Evolutionary conservation across 179 eudicot species (phyloP).

Genomic region (Spinacia oleracea): DNA sequence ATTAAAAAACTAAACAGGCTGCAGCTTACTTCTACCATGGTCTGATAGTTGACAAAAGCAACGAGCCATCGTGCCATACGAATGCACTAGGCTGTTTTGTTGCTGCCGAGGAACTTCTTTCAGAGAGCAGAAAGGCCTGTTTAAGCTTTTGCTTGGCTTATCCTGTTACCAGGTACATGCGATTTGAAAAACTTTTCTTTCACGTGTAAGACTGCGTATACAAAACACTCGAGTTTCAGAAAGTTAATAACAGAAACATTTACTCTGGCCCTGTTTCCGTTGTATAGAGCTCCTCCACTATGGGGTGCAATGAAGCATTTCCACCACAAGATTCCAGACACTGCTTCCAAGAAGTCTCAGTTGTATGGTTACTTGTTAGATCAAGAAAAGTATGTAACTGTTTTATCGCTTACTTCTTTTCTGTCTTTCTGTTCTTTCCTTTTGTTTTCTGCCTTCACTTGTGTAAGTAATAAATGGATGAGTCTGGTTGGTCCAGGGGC

Average conservation of each 20-base stretch:
- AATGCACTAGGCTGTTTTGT: slow-evolving; percentile 67
- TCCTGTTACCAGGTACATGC: slow-evolving; percentile 84
- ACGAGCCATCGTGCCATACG: slow-evolving; percentile 60
- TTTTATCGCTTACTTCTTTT: background rate
- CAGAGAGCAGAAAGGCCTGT: slow-evolving; percentile 80
- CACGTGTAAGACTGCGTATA: background rate
- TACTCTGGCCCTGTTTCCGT: slow-evolving; percentile 3
- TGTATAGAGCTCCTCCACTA: slow-evolving; percentile 68
- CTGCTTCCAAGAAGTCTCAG: slow-evolving; percentile 69
- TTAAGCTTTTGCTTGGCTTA: slow-evolving; percentile 73
- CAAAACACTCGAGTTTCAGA: background rate
- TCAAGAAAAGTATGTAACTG: slow-evolving; percentile 69
- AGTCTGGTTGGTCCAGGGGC: slow-evolving; percentile 39
- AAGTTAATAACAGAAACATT: background rate
- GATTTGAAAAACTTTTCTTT: background rate
- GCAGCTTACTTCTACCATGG: slow-evolving; percentile 92
- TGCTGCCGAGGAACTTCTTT: slow-evolving; percentile 74
- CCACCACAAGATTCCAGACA: slow-evolving; percentile 71
- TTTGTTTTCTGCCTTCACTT: background rate
- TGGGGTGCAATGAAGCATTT: slow-evolving; percentile 88
- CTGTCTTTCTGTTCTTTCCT: background rate
- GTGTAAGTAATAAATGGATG: background rate
- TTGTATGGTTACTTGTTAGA: slow-evolving; percentile 69
- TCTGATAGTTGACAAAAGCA: slow-evolving; percentile 74
- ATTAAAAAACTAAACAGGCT: slow-evolving; percentile 42